Evolutionary conservation across 371 early-diverging fungal genomes (phyloP), one percentile per base, ranked within the genome.

Genomic region (Cokeromyces recurvatus): DNA sequence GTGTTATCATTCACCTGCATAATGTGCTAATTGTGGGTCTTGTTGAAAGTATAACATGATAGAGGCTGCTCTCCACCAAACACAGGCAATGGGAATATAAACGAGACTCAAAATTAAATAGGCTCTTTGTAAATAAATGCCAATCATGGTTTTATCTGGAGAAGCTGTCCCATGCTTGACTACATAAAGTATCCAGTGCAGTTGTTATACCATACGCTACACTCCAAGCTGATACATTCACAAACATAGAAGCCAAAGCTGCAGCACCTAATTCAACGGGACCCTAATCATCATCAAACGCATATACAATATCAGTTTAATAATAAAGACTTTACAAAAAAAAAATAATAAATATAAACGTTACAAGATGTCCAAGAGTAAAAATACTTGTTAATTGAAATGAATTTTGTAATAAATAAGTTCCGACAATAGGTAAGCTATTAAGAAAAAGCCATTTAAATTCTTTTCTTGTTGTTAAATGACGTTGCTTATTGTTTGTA

Each of bases 181-280:
- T 84, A 53, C 92, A 92, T 38, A 95, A 70, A 3, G 94, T 92
- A 62, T 95, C 94, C 17, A 95, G 70, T 0, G 90, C 94, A 29
- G 90, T 81, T 4, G 87, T 81, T 41, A 84, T 72, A 25, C 91
- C 92, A 24, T 85, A 80, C 8, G 86, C 82, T 31, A 91, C 65
- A 9, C 87, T 86, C 76, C 82, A 86, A 20, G 91, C 92, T 11
- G 91, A 85, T 5, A 94, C 89, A 32, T 86, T 85, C 17, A 86
- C 85, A 55, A 85, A 86, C 88, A 91, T 87, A 40, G 81, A 77
- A 2, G 87, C 80, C 14, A 92, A 67, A 11, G 91, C 81, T 5
- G 82, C 71, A 0, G 90, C 87, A 1, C 89, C 92, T 25, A 92
- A 68, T 69, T 92, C 90, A 43, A 74, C 77, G 0, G 83, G 73